A percentile compares a stretch with the other conserved stretches of the same genome.
Evolutionary conservation across 345 rosid species (phyloP).

Genomic region (Citrus cavaleriei): DNA sequence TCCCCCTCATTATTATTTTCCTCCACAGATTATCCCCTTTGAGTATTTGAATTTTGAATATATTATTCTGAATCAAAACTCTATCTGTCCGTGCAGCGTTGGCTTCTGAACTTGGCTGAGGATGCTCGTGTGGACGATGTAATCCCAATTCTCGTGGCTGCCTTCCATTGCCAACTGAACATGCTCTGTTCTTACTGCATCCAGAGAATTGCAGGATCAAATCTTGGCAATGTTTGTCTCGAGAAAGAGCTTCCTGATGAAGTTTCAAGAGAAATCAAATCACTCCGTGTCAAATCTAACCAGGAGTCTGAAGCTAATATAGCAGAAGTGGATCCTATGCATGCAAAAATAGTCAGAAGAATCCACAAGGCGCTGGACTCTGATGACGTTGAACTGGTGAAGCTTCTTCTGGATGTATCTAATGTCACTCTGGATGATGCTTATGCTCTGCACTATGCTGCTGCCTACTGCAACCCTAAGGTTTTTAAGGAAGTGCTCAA

Average conservation of each 20-base stretch:
- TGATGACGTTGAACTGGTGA: slow-evolving; percentile 33
- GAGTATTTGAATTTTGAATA: not conserved
- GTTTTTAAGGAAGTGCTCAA: slow-evolving; percentile 31
- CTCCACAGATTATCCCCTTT: no score
- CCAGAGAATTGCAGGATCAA: slow-evolving; percentile 23
- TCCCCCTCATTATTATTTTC: not conserved
- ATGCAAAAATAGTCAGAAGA: slow-evolving; percentile 25
- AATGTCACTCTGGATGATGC: slow-evolving; percentile 30
- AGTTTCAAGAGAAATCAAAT: slow-evolving; percentile 20
- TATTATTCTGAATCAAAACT: slow-evolving; percentile 6
- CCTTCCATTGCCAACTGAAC: slow-evolving; percentile 28
- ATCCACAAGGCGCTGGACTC: slow-evolving; percentile 42
- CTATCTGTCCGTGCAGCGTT: not conserved
- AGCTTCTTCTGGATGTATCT: slow-evolving; percentile 31
- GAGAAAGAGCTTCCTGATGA: slow-evolving; percentile 36
- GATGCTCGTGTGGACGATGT: slow-evolving; percentile 37
- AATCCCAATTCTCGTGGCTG: slow-evolving; percentile 32
- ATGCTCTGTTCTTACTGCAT: slow-evolving; percentile 26
- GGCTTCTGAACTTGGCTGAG: slow-evolving; percentile 24
- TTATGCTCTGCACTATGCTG: slow-evolving; percentile 50
- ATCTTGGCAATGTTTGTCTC: slow-evolving; percentile 25
- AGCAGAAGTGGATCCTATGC: not conserved
- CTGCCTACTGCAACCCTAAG: slow-evolving; percentile 45
- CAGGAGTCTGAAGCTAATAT: slow-evolving; percentile 7
- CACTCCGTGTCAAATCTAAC: slow-evolving; percentile 5